These are phyloP conservation scores for Irpex sp. DNA, from an alignment of 1,284 basidiomycete genomes.

Conservation along the genomic window DNA sequence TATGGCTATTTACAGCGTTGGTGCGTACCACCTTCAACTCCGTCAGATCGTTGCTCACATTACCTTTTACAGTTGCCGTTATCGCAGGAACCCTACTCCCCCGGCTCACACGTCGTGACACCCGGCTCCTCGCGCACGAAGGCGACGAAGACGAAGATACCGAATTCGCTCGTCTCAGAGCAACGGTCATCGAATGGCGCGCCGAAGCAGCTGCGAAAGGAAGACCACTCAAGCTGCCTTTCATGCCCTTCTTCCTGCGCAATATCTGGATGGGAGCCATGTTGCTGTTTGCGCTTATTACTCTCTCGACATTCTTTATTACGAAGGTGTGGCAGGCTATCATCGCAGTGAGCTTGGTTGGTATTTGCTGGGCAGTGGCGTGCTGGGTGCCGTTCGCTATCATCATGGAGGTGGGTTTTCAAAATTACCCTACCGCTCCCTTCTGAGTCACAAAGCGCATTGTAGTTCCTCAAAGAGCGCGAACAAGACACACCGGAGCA, in stretches of 20 bases:
- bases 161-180: conserved; percentile 64
- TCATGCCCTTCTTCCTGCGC: conserved; percentile 84
- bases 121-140: conserved; percentile 67
- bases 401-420: conserved; percentile 77
- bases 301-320: conserved; percentile 83
- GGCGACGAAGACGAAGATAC: conserved; percentile 71
- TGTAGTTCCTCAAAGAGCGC: conserved; percentile 82
- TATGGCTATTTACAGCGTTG: conserved; percentile 86
- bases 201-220: conserved; percentile 75
- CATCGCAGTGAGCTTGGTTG: conserved; percentile 77
- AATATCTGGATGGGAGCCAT: conserved; percentile 92
- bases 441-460: not conserved
- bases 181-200: conserved; percentile 78
- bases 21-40: conserved; percentile 37
- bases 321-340: conserved; percentile 77
- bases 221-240: conserved; percentile 69
- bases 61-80: conserved; percentile 65
- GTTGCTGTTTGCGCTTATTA: conserved; percentile 74
- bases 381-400: conserved; percentile 92
- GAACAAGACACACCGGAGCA: conserved; percentile 29
- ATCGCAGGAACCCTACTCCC: conserved; percentile 82
- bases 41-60: not conserved
- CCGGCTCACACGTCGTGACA: conserved; percentile 76
- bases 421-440: too few species aligned
- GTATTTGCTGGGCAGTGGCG: conserved; percentile 93